Evolutionary conservation across 768 basidiomycete species (phyloP), one percentile per base, ranked within the genome.

Genomic region (Agaricus sinodeliciosus): DNA sequence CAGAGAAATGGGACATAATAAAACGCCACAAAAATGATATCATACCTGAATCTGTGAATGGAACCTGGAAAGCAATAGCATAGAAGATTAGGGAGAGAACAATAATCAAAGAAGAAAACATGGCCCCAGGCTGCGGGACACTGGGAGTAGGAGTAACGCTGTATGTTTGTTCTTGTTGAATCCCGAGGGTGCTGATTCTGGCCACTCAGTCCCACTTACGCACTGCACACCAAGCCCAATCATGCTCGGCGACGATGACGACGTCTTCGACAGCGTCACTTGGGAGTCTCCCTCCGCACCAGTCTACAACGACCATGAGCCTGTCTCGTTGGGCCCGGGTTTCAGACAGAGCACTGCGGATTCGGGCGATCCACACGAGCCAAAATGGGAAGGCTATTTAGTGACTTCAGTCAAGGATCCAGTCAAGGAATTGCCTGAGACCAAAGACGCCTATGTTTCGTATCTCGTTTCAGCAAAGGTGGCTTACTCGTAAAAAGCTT

Each of bases 401-500:
- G 77, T 86, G 47, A 88, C 87, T 22, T 73, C 75, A 43, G 93
- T 98, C 58, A 84, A 85, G 62, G 94, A 98, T 66, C 94, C 95
- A 26, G 83, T 93, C 57, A 97, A 95, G 67, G 94, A 97, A 67
- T 79, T 97, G 25, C 87, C 94, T 55, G 95, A 96, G 61, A 95
- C 94, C 28, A 97, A 96, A 73, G 95, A 99, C 64, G 87, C 90
- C 56, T 97, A 92, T 70, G 92, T 96, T 45, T 94, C 93, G 37
- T 99, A 98, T 67, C 73, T 92, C 26, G 92, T 98, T 36, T 78
- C 82, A 31, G 90, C 90, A 48, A 85, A 88, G 81, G 95, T 94
- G 62, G 18, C 36, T 25, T 34, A 49, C 28, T 52, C 25, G n/a
- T 18, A 3, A 27, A 49, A 18, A 22, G 31, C 34, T 15, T 36